Evolutionary conservation across 108 stramenopile species (phyloP).

Genomic region (Skeletonema marinoi): DNA sequence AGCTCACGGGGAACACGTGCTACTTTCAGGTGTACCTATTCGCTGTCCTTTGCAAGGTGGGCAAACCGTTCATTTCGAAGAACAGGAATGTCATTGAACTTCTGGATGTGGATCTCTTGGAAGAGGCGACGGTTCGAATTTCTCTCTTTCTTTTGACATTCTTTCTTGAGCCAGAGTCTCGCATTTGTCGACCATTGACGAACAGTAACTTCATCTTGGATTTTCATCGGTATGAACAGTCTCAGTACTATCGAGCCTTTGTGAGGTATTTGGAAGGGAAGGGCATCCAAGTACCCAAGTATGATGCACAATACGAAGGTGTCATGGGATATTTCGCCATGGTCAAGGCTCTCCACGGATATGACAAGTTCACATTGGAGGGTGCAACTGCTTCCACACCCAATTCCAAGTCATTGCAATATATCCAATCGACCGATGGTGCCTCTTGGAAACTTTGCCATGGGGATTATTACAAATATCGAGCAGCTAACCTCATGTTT

Average conservation of each 20-base stretch:
- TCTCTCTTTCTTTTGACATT: constrained; percentile 54
- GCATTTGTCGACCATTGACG: constrained; percentile 47
- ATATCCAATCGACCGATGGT: constrained; percentile 39
- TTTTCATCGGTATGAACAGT: constrained; percentile 46
- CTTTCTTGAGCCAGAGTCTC: constrained; percentile 43
- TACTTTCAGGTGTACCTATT: constrained; percentile 64
- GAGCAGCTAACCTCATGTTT: constrained; percentile 55
- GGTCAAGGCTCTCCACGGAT: constrained; percentile 46
- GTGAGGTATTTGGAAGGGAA: constrained; percentile 32
- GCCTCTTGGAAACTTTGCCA: constrained; percentile 41
- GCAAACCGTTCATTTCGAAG: constrained; percentile 38
- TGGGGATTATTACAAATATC: constrained; percentile 60
- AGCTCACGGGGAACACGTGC: constrained; percentile 58
- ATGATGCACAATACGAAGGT: constrained; percentile 42
- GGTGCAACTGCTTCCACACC: constrained; percentile 52
- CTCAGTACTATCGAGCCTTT: constrained; percentile 43
- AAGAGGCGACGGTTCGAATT: constrained; percentile 42
- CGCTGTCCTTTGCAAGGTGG: constrained; percentile 51
- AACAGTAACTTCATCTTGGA: constrained; percentile 58
- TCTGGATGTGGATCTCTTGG: constrained; percentile 28
- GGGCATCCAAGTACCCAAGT: constrained; percentile 35
- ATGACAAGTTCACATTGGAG: constrained; percentile 49
- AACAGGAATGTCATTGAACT: constrained; percentile 31
- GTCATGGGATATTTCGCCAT: constrained; percentile 35
- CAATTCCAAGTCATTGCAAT: constrained; percentile 52